These are phyloP conservation scores for Mycosphaerella arachidis DNA, from an alignment of 2,329 filamentous ascomycete species.

Conservation along the genomic window DNA sequence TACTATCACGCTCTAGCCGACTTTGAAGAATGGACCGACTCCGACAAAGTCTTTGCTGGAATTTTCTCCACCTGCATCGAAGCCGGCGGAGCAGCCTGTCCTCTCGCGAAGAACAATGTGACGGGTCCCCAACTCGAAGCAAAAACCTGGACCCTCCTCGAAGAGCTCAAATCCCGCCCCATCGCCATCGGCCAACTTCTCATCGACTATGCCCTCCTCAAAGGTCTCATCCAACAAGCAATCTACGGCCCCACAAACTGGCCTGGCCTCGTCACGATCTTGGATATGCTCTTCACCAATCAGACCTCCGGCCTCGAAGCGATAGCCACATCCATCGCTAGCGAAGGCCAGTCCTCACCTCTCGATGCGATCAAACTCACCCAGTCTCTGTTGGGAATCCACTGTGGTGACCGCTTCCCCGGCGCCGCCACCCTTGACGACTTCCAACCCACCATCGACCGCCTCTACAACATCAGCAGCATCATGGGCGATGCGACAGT, in stretches of 20 bases:
- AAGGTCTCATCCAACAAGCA: background rate
- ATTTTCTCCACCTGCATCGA: background rate
- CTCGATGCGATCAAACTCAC: background rate
- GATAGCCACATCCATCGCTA: background rate
- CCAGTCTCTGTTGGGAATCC: background rate
- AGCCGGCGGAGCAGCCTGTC: background rate
- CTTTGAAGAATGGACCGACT: constrained; percentile 2
- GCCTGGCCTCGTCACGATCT: background rate
- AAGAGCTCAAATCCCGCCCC: background rate
- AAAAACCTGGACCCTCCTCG: background rate
- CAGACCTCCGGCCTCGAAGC: background rate
- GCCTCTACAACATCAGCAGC: background rate
- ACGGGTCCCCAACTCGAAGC: constrained; percentile 1
- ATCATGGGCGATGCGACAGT: background rate
- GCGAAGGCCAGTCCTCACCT: background rate
- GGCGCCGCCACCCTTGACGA: background rate
- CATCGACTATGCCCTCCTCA: background rate
- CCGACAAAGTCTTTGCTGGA: background rate
- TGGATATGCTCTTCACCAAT: background rate
- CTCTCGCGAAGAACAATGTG: background rate
- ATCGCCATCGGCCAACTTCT: background rate
- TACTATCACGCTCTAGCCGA: background rate
- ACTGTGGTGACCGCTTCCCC: constrained; percentile 1
- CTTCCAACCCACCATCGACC: background rate
- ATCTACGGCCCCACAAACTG: background rate